Evolutionary conservation across 805 yeast species (phyloP).

Genomic region (Metschnikowia cubensis): DNA sequence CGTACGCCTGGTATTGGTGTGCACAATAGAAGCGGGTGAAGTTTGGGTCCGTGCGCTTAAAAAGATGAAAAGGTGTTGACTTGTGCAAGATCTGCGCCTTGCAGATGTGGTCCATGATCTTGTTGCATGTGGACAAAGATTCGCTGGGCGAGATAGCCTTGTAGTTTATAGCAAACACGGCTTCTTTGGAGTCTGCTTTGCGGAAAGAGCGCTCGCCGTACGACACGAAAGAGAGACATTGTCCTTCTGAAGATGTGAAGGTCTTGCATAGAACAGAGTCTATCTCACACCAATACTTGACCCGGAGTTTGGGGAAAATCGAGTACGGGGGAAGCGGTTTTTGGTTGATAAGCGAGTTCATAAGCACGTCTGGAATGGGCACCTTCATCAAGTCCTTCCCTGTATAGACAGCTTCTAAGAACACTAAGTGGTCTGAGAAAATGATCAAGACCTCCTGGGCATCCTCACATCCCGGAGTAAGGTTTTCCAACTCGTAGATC

Average conservation of each 20-base stretch:
- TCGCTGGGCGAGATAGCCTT: constrained; percentile 17
- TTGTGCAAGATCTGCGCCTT: constrained; percentile 74
- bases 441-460: constrained; percentile 56
- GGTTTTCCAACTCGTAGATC: constrained; percentile 44
- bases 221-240: constrained; percentile 26
- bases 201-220: constrained; percentile 26
- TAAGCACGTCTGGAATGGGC: constrained; percentile 65
- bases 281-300: constrained; percentile 63
- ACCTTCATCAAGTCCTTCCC: constrained; percentile 26
- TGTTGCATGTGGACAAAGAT: constrained; percentile 20
- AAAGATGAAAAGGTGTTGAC: constrained; percentile 81
- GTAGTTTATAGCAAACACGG: constrained; percentile 24
- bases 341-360: constrained; percentile 88
- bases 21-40: constrained; percentile 60
- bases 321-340: constrained; percentile 56
- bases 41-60: constrained; percentile 41
- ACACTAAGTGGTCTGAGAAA: constrained; percentile 75
- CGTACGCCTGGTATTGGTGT: constrained; percentile 54
- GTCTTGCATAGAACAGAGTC: constrained; percentile 51
- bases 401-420: constrained; percentile 52
- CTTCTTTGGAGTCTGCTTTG: constrained; percentile 17
- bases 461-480: constrained; percentile 17
- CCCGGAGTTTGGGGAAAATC: constrained; percentile 62
- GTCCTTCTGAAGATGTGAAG: constrained; percentile 25
- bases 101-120: constrained; percentile 53